Evolutionary conservation across 768 basidiomycete species (phyloP).

Genomic region (Paxillus ammoniavirescens): DNA sequence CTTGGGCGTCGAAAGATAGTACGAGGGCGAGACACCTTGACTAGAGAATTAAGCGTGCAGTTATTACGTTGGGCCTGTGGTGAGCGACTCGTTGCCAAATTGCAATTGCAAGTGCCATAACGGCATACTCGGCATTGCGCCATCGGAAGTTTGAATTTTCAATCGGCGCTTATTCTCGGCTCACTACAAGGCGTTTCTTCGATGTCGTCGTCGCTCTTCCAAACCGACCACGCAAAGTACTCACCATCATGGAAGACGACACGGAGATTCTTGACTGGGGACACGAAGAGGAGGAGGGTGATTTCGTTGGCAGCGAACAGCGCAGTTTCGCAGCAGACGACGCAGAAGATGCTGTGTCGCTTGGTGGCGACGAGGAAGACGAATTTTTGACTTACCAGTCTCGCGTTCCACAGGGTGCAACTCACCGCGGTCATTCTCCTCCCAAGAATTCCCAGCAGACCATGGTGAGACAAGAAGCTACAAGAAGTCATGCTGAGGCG

Average conservation of each 20-base stretch:
- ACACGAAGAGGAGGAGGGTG: constrained; percentile 45
- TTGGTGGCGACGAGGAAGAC: constrained; percentile 72
- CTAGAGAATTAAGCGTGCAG: neutral
- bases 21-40: constrained; percentile 16
- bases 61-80: neutral
- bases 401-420: constrained; percentile 29
- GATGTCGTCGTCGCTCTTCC: constrained; percentile 13
- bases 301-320: constrained; percentile 44
- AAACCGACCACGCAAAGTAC: constrained; percentile 12
- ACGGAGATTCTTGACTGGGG: constrained; percentile 73
- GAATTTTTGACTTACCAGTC: constrained; percentile 49
- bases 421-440: constrained; percentile 15
- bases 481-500: constrained; percentile 1
- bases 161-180: constrained; percentile 9
- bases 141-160: constrained; percentile 4
- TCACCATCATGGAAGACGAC: constrained; percentile 58
- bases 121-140: neutral
- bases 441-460: constrained; percentile 12
- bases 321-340: constrained; percentile 35
- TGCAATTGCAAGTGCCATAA: neutral
- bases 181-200: neutral
- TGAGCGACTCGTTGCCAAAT: neutral
- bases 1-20: constrained; percentile 13
- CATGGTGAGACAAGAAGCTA: constrained; percentile 13
- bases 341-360: constrained; percentile 64